These are phyloP conservation scores for Sonneratia alba DNA, from an alignment of 345 rosid species.

Conservation along the genomic window DNA sequence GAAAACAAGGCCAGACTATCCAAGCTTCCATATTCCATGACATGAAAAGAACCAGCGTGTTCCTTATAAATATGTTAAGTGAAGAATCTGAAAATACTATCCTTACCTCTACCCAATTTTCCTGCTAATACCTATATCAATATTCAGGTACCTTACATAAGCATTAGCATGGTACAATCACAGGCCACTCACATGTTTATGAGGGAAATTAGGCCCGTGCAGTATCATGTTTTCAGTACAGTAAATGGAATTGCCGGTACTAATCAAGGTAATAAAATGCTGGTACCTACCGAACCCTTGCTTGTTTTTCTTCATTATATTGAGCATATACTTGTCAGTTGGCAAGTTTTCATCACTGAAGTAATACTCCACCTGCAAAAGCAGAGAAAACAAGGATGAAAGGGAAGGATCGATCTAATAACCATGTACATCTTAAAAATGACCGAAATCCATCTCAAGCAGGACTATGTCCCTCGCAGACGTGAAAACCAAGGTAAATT, in stretches of 20 bases:
- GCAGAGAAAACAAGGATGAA: neutral
- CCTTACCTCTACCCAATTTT: neutral
- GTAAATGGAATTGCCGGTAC: neutral
- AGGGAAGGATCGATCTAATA: neutral
- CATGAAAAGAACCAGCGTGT: neutral
- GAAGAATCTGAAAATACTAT: neutral
- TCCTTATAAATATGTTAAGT: neutral
- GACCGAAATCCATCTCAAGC: neutral
- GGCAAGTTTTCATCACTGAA: constrained; percentile 88
- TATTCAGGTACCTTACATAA: neutral
- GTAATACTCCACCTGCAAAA: constrained; percentile 77
- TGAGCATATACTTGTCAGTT: constrained; percentile 59
- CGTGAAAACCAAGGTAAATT: neutral
- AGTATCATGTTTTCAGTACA: neutral
- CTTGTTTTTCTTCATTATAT: constrained; percentile 60
- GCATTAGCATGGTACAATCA: too few species aligned
- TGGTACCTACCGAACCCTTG: constrained; percentile 64
- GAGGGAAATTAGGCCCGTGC: neutral
- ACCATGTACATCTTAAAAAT: neutral
- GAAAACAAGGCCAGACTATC: neutral
- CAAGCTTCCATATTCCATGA: neutral
- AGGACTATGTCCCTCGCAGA: neutral
- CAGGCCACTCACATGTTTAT: neutral
- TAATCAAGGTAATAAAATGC: neutral
- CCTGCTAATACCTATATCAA: neutral